A percentile compares a stretch with the other conserved stretches of the same genome.
Evolutionary conservation across 2,329 filamentous ascomycete species (phyloP).

Genomic region (Pseudogymnoascus sp.): DNA sequence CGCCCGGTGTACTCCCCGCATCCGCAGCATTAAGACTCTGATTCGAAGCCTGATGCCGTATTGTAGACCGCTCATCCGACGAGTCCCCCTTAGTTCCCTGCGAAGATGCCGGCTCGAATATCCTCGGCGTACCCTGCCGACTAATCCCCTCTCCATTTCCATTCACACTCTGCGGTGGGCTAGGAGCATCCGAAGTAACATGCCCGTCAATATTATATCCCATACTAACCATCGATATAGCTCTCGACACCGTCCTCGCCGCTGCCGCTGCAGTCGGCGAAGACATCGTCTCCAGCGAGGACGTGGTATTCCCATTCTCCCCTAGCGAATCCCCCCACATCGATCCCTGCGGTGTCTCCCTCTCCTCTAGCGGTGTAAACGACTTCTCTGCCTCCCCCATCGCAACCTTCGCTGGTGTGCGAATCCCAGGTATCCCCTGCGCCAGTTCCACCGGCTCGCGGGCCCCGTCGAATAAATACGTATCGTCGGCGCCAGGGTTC

Average conservation of each 20-base stretch:
- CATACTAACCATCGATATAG: slow-evolving; percentile 38
- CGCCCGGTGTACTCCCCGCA: slow-evolving; percentile 39
- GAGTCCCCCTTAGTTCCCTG: slow-evolving; percentile 12
- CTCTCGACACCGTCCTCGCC: slow-evolving; percentile 44
- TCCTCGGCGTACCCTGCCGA: background rate
- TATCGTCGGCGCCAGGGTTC: slow-evolving; percentile 45
- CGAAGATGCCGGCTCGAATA: background rate
- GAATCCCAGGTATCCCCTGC: slow-evolving; percentile 1
- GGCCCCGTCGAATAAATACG: slow-evolving; percentile 48
- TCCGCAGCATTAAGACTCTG: slow-evolving; percentile 31
- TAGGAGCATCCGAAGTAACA: slow-evolving; percentile 9
- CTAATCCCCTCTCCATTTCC: background rate
- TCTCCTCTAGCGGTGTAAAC: background rate
- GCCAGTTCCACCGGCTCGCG: slow-evolving; percentile 18
- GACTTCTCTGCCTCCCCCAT: background rate
- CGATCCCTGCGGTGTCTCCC: background rate
- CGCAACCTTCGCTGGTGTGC: background rate
- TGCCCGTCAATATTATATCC: slow-evolving; percentile 13
- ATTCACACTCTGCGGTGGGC: background rate
- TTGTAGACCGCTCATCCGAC: slow-evolving; percentile 19
- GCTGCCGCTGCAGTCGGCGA: slow-evolving; percentile 49
- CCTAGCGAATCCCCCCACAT: slow-evolving; percentile 5
- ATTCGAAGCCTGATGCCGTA: slow-evolving; percentile 30
- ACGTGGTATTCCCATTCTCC: slow-evolving; percentile 36
- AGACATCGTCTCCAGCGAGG: slow-evolving; percentile 43